These are phyloP conservation scores for Parafenestella ontariensis DNA, from an alignment of 2,329 filamentous ascomycete genomes.

Conservation along the genomic window DNA sequence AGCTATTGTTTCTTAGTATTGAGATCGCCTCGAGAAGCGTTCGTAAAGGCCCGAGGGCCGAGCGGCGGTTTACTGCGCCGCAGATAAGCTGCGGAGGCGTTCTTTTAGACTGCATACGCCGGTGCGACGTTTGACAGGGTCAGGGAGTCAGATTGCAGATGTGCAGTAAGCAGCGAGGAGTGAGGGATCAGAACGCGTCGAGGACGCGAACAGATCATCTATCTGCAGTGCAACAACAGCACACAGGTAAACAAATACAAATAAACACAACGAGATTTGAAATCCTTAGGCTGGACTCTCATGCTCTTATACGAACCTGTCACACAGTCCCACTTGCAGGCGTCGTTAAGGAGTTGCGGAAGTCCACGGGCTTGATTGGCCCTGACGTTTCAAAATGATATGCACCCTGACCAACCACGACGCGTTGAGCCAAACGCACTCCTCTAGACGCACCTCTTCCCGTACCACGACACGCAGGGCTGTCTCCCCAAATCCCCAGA, in stretches of 20 bases:
- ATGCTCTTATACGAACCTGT: slow-evolving; percentile 29
- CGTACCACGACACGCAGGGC: slow-evolving; percentile 15
- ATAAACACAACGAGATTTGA: slow-evolving; percentile 25
- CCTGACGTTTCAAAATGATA: slow-evolving; percentile 17
- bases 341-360: slow-evolving; percentile 18
- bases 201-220: slow-evolving; percentile 22
- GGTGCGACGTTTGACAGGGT: slow-evolving; percentile 38
- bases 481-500: slow-evolving; percentile 4
- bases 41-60: slow-evolving; percentile 30
- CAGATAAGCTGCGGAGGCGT: slow-evolving; percentile 31
- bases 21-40: slow-evolving; percentile 32
- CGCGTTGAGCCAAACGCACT: slow-evolving; percentile 1
- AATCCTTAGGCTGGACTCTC: slow-evolving; percentile 23
- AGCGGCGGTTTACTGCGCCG: slow-evolving; percentile 19
- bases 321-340: slow-evolving; percentile 16
- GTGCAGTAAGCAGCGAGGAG: slow-evolving; percentile 10
- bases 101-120: slow-evolving; percentile 39
- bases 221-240: slow-evolving; percentile 24
- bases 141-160: slow-evolving; percentile 23
- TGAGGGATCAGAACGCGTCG: slow-evolving; percentile 25
- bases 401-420: slow-evolving; percentile 27
- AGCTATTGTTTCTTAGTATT: slow-evolving; percentile 28
- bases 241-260: slow-evolving; percentile 22
- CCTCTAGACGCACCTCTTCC: slow-evolving; percentile 1
- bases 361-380: slow-evolving; percentile 31